Base-by-base conservation (phyloP, 768 basidiomycete species). In the Lactarius hatsudake region DNA sequence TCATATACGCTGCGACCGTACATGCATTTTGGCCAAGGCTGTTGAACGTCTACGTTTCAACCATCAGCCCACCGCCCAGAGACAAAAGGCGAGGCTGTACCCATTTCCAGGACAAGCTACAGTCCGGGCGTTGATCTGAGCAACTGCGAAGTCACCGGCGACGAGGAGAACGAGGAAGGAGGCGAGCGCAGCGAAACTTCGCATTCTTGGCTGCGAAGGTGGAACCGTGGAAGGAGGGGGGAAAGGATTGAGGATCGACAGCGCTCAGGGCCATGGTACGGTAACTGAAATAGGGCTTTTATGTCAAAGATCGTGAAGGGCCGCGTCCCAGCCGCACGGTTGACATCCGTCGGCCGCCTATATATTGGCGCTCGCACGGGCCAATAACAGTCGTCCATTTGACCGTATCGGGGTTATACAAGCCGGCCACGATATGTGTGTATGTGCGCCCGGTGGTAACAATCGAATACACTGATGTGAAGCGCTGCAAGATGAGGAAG, bases 11-110 rank as follows among this genome's bases (percentile, higher is more conserved):
- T 1, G 59, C 59, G 15, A 68, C 43, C 0, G 51, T 56, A 32
- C 62, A 68, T 28, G 67, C 59, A 34, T 68, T 61, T 56, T 68
- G 67, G 1, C 38, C 38, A 30, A 68, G 20, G 1, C 42, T 26
- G 53, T 68, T 68, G 51, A 68, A 68, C 0, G 67, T 12, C 67
- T 64, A 40, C 6, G 23, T 59, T 3, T 18, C 10, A 3, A 30
- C 13, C 12, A n/a, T 59, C 34, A 59, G 42, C 18, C 9, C 20
- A 59, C 13, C 3, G 28, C 18, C 18, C 18, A 57, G 18, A 57
- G n/a, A 40, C n/a, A 12, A 55, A 30, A 28, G 5, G 12, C 20
- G 2, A 34, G 15, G 38, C 12, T 42, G 15, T 51, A 67, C 66
- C 66, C 66, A 67, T 38, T 7, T 4, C 51, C 53, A 64, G 2